Base-by-base conservation (phyloP, 345 rosid species). In the Brassica rapa region DNA sequence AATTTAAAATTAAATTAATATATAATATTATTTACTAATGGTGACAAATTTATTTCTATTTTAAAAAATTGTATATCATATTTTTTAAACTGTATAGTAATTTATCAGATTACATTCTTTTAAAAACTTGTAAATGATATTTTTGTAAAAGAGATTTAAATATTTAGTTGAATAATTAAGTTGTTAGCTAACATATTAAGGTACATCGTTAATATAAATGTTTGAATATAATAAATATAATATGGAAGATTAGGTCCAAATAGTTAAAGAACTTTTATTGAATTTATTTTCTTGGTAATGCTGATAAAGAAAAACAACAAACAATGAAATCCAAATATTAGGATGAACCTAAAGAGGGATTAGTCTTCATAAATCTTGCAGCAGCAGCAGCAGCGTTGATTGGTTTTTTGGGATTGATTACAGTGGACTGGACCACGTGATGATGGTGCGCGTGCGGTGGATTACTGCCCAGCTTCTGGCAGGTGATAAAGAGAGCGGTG, bases 381-480 rank as follows among this genome's bases (percentile, higher is more conserved):
- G 37, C 37, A 33, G 92, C 92, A 35, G 94, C 96, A 11, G 94
- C 96, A 11, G 91, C 97, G 43, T 73, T 91, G 57, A 90, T 91
- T 4, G 99, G 99, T 46, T 96, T 96, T 51, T 86, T 91, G 55
- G 97, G 73, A 91, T 91, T 25, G 94, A 93, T 84, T 93, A 96
- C 83, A 88, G 92, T 43, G 96, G 99, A 64, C 90, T 96, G 62
- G 98, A 96, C 83, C 97, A 91, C 49, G 84, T 90, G 65, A 93
- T 91, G 99, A 91, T 93, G 53, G 86, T 93, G 63, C 21, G 94
- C 97, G 3, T 96, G 97, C 68, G 98, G 99, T 35, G 97, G 88
- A 23, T 82, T 96, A 74, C 35, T 96, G 10, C 98, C 98, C 1
- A 86, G 87, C 77, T 96, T 96, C 73, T 72, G 86, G 68, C 86